Conservation (phyloP, 2,329 filamentous ascomycete species). For the Talaromyces piceae region DNA sequence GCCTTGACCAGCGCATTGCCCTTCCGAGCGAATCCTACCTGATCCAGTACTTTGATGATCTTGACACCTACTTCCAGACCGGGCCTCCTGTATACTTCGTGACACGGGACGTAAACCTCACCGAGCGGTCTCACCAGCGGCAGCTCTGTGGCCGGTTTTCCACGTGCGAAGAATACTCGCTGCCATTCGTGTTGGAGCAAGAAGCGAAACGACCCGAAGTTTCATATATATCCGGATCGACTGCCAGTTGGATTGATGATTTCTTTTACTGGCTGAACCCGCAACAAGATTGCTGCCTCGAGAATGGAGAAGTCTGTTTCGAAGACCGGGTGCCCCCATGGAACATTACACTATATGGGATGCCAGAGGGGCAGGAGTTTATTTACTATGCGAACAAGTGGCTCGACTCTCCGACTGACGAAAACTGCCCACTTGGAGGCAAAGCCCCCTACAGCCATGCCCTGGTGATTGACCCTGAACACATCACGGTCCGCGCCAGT, state of each 20-base stretch:
- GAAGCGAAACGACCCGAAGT: slow-evolving; percentile 83
- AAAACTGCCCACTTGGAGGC: slow-evolving; percentile 80
- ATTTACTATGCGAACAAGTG: slow-evolving; percentile 78
- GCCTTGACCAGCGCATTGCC: slow-evolving; percentile 88
- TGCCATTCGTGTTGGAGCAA: slow-evolving; percentile 86
- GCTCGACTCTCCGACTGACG: slow-evolving; percentile 69
- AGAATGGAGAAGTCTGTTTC: slow-evolving; percentile 69
- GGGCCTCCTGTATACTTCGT: slow-evolving; percentile 97
- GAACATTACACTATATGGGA: slow-evolving; percentile 82
- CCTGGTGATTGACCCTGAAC: slow-evolving; percentile 65
- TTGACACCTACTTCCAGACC: slow-evolving; percentile 84
- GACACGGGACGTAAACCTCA: slow-evolving; percentile 71
- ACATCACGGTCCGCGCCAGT: slow-evolving; percentile 64
- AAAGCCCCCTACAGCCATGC: slow-evolving; percentile 80
- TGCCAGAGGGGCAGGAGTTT: slow-evolving; percentile 92
- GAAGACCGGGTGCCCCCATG: slow-evolving; percentile 67
- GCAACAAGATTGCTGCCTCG: slow-evolving; percentile 66
- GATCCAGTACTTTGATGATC: slow-evolving; percentile 91
- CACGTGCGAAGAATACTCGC: slow-evolving; percentile 72
- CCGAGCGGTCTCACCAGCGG: slow-evolving; percentile 67
- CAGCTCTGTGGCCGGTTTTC: slow-evolving; percentile 87
- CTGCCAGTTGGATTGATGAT: slow-evolving; percentile 95
- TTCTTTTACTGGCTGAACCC: slow-evolving; percentile 97
- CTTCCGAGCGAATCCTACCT: slow-evolving; percentile 91
- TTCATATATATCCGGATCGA: slow-evolving; percentile 79